These are phyloP conservation scores for Paraconiothyrium brasiliense DNA, from an alignment of 2,329 filamentous ascomycete genomes.

Conservation along the genomic window DNA sequence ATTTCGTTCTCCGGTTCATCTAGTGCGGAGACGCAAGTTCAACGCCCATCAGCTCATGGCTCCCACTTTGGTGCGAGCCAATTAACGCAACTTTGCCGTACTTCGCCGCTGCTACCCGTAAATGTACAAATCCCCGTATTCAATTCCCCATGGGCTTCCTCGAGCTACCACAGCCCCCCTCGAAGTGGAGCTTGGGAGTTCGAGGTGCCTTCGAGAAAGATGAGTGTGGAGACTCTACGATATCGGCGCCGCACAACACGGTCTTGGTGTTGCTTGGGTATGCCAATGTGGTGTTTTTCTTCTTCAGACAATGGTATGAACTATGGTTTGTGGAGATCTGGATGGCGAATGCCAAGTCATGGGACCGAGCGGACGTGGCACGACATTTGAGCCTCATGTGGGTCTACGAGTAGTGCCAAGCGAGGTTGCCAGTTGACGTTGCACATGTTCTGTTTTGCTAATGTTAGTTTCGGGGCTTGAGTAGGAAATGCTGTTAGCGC, in stretches of 20 bases:
- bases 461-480: neutral
- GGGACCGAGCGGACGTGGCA: neutral
- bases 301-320: neutral
- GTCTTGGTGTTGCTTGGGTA: conserved; percentile 1
- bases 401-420: neutral
- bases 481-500: neutral
- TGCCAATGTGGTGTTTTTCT: neutral
- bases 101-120: too few species aligned
- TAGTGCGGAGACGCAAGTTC: too few species aligned
- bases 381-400: conserved; percentile 11
- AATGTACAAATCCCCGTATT: neutral
- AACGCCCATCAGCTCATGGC: too few species aligned
- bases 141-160: neutral
- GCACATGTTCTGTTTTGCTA: neutral
- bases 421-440: neutral
- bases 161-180: neutral
- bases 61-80: too few species aligned
- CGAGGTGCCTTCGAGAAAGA: neutral
- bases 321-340: neutral
- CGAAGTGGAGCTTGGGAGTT: neutral
- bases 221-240: neutral
- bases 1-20: too few species aligned
- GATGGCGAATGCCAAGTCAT: neutral
- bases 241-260: neutral
- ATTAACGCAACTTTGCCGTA: too few species aligned